Conservation (phyloP, 352 stramenopile genomes). For the Globisporangium cystogenes region DNA sequence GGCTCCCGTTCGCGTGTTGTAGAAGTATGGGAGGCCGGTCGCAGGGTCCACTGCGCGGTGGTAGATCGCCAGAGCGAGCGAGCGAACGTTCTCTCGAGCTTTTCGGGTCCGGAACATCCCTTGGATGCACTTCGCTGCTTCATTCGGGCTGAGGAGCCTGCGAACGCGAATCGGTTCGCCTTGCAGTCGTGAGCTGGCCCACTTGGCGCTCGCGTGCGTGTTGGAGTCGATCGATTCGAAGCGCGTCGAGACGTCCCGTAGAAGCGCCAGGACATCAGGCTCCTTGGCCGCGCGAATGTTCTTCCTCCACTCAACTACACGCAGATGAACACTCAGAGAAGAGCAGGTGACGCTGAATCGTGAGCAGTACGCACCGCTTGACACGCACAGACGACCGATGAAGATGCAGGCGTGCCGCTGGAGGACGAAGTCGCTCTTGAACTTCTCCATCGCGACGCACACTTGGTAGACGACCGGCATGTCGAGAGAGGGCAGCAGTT, state of each 20-base stretch:
- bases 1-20: constrained; percentile 48
- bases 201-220: constrained; percentile 14
- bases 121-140: constrained; percentile 45
- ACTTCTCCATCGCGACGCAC: constrained; percentile 39
- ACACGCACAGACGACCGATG: constrained; percentile 36
- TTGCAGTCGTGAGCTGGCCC: constrained; percentile 25
- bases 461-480: constrained; percentile 21
- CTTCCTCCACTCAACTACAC: constrained; percentile 27
- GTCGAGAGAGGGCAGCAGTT: constrained; percentile 18
- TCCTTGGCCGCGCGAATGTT: constrained; percentile 17
- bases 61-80: constrained; percentile 35
- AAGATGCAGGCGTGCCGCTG: constrained; percentile 31
- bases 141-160: constrained; percentile 15
- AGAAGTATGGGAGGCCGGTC: constrained; percentile 41
- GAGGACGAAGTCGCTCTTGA: constrained; percentile 36
- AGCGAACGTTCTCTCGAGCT: constrained; percentile 28
- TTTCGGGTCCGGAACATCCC: constrained; percentile 51
- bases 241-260: constrained; percentile 13
- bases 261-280: constrained; percentile 17
- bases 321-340: neutral
- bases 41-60: constrained; percentile 33
- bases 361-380: constrained; percentile 13
- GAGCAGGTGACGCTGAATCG: too few relatives aligned
- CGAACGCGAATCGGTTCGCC: constrained; percentile 10
- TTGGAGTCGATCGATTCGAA: constrained; percentile 8